Evolutionary conservation across 495 filamentous ascomycete species (phyloP).

Genomic region (Lasiosphaeriaceae sp.): DNA sequence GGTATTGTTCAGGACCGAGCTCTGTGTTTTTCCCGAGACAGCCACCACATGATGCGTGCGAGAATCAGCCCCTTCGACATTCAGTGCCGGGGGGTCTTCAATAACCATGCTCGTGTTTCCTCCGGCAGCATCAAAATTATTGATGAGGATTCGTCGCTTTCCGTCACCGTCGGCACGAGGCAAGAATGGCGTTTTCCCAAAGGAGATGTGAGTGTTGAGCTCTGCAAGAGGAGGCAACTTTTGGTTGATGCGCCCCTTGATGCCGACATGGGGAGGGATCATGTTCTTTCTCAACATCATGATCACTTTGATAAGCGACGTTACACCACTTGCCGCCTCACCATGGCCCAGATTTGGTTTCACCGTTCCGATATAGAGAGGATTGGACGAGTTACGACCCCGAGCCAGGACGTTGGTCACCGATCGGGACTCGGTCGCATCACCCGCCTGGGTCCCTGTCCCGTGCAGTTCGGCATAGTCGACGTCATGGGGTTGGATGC

Average conservation of each 20-base stretch:
- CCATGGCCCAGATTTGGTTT: conserved; percentile 79
- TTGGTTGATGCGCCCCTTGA: conserved; percentile 57
- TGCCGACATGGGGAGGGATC: conserved; percentile 71
- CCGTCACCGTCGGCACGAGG: conserved; percentile 46
- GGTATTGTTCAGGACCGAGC: conserved; percentile 30
- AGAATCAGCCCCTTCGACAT: conserved; percentile 19
- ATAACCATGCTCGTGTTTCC: conserved; percentile 52
- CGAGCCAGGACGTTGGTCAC: conserved; percentile 64
- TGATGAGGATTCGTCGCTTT: conserved; percentile 42
- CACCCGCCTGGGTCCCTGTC: conserved; percentile 70
- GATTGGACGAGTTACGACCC: conserved; percentile 50
- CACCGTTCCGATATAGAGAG: conserved; percentile 65
- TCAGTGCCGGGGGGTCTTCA: conserved; percentile 38
- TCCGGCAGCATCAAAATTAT: conserved; percentile 55
- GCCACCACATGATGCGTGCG: conserved; percentile 41
- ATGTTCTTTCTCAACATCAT: conserved; percentile 69
- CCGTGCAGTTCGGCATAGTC: conserved; percentile 73
- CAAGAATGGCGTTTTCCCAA: conserved; percentile 13
- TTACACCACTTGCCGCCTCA: conserved; percentile 70
- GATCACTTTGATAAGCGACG: conserved; percentile 66
- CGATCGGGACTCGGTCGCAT: conserved; percentile 59
- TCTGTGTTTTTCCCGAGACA: conserved; percentile 43
- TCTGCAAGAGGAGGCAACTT: conserved; percentile 9
- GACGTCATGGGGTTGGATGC: conserved; percentile 56
- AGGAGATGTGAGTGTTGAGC: conserved; percentile 9